Percentiles rank a stretch among this genome's conserved stretches.
Conservation (phyloP, 2,329 filamentous ascomycete species). For the Moelleriella libera region DNA sequence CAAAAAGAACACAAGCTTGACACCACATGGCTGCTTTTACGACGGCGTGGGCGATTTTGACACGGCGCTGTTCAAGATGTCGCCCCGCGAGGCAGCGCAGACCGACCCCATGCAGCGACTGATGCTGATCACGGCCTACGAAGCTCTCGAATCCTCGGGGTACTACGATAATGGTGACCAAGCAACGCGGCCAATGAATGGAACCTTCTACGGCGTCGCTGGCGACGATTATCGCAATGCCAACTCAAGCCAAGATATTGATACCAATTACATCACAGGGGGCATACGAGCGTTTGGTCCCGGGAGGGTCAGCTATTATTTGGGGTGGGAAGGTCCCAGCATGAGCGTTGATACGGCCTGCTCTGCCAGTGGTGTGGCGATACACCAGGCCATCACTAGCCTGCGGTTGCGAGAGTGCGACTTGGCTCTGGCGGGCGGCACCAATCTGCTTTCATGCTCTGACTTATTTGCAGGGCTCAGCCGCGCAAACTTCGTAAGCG, state of each 20-base stretch:
- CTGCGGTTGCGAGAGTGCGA: conserved; percentile 36
- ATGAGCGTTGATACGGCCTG: conserved; percentile 1
- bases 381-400: neutral
- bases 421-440: conserved; percentile 48
- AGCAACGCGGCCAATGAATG: neutral
- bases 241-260: conserved; percentile 1
- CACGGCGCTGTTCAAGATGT: conserved; percentile 57
- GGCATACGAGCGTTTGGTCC: conserved; percentile 2
- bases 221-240: conserved; percentile 2
- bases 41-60: conserved; percentile 52
- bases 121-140: neutral
- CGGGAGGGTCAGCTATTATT: conserved; percentile 2
- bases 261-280: conserved; percentile 1
- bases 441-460: conserved; percentile 52
- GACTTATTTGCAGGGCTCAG: conserved; percentile 52
- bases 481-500: conserved; percentile 48
- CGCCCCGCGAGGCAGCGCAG: conserved; percentile 45
- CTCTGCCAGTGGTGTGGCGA: neutral
- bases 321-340: neutral
- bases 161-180: neutral
- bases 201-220: neutral
- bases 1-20: neutral
- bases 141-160: conserved; percentile 1
- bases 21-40: conserved; percentile 23
- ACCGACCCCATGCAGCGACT: conserved; percentile 33